These are phyloP conservation scores for Apiospora kogelbergensis DNA, from an alignment of 2,329 filamentous ascomycete species.

Conservation along the genomic window DNA sequence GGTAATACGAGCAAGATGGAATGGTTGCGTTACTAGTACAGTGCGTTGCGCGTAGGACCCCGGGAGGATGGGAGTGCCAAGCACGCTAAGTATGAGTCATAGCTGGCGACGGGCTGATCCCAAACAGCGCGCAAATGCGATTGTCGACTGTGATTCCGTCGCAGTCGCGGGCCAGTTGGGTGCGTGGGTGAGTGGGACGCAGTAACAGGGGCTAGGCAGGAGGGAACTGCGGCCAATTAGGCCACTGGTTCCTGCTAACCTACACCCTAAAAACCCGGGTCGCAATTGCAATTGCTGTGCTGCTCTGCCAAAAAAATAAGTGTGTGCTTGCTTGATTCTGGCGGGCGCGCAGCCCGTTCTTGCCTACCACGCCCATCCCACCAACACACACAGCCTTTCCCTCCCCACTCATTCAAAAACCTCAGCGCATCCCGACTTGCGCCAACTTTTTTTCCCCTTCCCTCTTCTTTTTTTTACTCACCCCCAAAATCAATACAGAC, in stretches of 20 bases:
- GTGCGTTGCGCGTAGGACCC: neutral
- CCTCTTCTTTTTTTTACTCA: slow-evolving; percentile 34
- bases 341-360: neutral
- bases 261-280: neutral
- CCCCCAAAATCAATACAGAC: slow-evolving; percentile 33
- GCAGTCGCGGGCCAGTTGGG: neutral
- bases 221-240: neutral
- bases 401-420: slow-evolving; percentile 3
- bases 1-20: neutral
- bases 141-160: slow-evolving; percentile 5
- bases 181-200: neutral
- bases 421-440: slow-evolving; percentile 19
- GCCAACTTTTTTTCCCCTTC: slow-evolving; percentile 21
- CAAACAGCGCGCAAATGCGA: neutral
- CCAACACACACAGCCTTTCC: neutral
- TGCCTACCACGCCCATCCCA: neutral
- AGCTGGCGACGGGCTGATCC: neutral
- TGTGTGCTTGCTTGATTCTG: neutral
- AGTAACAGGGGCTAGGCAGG: neutral
- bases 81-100: slow-evolving; percentile 3
- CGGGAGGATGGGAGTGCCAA: neutral
- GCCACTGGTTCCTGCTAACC: neutral
- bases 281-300: neutral
- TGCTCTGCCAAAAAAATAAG: neutral
- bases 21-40: neutral